Base-by-base conservation (phyloP, 2,329 filamentous ascomycete species). In the Pseudocercospora ulei region DNA sequence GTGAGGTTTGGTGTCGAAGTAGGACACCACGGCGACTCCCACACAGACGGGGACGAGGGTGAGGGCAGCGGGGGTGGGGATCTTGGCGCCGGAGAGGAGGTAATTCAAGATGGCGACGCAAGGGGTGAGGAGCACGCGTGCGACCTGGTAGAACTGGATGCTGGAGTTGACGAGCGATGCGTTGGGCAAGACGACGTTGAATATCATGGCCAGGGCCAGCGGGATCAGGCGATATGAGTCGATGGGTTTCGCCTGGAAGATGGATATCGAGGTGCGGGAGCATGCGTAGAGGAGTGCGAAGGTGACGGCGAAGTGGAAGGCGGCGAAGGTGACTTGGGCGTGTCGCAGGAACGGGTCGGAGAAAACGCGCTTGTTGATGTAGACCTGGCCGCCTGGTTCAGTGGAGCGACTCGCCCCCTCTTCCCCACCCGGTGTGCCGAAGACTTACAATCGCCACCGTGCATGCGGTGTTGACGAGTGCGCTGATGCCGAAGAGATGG, bases 281-380 rank as follows among this genome's bases (percentile, higher is more conserved):
- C 80, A 65, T 27, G 70, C 58, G 56, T 67, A 76, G n/a, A 82
- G 68, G 6, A 76, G 78, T 2, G 73, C 52, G 60, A 70, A 78
- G 16, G 78, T 82, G 54, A 80, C 65, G 54, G 73, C 65, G 62
- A 82, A 82, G 61, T 82, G 78, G 60, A 80, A 80, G 38, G 73
- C 66, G 33, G 77, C 77, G 53, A 82, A 82, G 22, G 72, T 71
- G 35, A 80, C 69, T 58, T 81, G 77, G 43, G 68, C 71, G 18
- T 75, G 66, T 54, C 74, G 75, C 53, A 78, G 66, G 8, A 68
- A 70, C 9, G 71, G 70, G 45, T 78, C 72, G 14, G 71, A 72
- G 63, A 81, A 81, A 58, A 82, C 78, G 46, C 70, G 71, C 60
- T 81, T 81, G 63, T 81, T 81, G 26, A 74, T 76, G 56, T 80